These are phyloP conservation scores for Blastocystis sp. DNA, from an alignment of 352 stramenopile species.

Conservation along the genomic window DNA sequence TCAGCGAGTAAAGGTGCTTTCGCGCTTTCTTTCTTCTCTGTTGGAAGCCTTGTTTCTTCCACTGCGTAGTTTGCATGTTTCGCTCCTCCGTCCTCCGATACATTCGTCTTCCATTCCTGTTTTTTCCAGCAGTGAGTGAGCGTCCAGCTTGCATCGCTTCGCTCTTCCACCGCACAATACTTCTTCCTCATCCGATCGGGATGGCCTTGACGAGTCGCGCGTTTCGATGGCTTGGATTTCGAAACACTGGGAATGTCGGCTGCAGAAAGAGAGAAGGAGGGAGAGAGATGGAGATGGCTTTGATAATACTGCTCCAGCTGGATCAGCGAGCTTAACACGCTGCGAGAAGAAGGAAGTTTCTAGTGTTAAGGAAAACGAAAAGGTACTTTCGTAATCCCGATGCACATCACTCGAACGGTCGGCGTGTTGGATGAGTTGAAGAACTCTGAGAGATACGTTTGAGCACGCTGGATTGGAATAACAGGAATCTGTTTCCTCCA, in stretches of 20 bases:
- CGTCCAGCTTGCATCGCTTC: background rate
- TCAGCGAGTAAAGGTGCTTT: background rate
- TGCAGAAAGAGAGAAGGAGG: background rate
- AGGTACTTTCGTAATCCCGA: background rate
- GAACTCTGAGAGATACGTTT: background rate
- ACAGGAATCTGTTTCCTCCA: background rate
- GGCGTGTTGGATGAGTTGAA: background rate
- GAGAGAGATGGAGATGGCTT: background rate
- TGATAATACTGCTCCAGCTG: background rate
- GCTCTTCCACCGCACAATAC: background rate
- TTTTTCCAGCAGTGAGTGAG: background rate
- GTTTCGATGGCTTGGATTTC: background rate
- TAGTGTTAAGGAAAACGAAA: background rate
- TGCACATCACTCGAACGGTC: background rate
- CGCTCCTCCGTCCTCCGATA: background rate
- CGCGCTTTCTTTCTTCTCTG: background rate
- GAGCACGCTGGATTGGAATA: background rate
- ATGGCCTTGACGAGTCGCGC: background rate
- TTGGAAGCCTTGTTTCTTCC: background rate
- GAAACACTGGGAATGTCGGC: background rate
- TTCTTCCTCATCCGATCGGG: background rate
- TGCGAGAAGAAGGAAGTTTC: background rate
- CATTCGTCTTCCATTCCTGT: background rate
- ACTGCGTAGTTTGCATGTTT: background rate
- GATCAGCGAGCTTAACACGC: background rate